phyloP scores from a whole-genome alignment of 108 stramenopile species.

The Nannochloropsis gaditana region DNA sequence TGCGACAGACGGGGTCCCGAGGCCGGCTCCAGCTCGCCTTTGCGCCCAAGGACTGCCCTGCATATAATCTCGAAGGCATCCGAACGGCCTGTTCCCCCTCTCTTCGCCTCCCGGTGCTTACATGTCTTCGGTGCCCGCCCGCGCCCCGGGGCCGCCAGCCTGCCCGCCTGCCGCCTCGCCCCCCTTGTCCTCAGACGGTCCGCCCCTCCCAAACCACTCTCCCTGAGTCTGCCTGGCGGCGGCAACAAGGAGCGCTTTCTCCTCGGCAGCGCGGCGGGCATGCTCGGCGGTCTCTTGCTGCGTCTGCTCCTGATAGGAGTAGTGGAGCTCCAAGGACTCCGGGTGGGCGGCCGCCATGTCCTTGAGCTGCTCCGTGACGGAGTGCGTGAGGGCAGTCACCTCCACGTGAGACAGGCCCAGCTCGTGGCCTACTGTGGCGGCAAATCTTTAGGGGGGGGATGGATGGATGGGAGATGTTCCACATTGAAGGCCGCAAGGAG shows the following conservation, averaged over 20 bases:
- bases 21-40: too few species aligned
- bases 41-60: too few species aligned
- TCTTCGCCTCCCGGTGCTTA: too few species aligned
- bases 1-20: too few species aligned
- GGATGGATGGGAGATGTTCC: background rate
- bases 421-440: background rate
- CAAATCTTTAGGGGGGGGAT: background rate
- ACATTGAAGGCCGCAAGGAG: too few species aligned
- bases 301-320: background rate
- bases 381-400: background rate
- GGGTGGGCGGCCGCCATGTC: background rate
- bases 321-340: background rate
- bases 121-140: too few species aligned
- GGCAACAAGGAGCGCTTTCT: background rate
- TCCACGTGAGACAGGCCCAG: background rate
- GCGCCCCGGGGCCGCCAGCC: too few species aligned
- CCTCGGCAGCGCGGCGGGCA: background rate
- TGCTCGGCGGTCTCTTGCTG: background rate
- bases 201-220: background rate
- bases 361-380: background rate
- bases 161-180: too few species aligned
- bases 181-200: background rate
- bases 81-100: too few species aligned
- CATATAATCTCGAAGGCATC: too few species aligned
- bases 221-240: background rate